Conservation (phyloP, 257 asterid species). For the Rubia yunnanensis region DNA sequence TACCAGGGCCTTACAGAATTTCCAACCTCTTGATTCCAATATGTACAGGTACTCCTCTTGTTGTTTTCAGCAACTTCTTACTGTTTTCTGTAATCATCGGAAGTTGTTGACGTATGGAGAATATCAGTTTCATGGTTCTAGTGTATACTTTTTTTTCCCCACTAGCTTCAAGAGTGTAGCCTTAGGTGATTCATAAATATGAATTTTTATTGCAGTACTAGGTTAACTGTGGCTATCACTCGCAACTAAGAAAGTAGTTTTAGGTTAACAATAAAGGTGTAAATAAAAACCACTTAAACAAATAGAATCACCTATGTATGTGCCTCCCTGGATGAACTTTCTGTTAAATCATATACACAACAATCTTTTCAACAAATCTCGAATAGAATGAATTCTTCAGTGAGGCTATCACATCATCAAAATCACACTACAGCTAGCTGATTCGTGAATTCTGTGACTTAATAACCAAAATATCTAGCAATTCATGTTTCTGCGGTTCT, state of each 20-base stretch:
- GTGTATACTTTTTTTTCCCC: background rate
- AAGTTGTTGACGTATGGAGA: background rate
- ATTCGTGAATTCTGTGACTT: background rate
- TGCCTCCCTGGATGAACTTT: background rate
- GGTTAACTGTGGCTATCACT: background rate
- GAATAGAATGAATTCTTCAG: background rate
- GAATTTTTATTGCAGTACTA: background rate
- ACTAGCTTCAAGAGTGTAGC: background rate
- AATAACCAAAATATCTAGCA: background rate
- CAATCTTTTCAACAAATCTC: background rate
- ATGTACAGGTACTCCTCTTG: slow-evolving; percentile 44
- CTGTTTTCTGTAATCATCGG: background rate
- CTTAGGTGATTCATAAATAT: background rate
- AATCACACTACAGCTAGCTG: background rate
- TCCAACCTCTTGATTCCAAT: slow-evolving; percentile 60
- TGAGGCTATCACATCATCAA: background rate
- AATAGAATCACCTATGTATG: background rate
- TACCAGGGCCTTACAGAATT: slow-evolving; percentile 57
- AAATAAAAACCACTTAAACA: background rate
- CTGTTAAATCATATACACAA: background rate
- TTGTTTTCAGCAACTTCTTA: background rate
- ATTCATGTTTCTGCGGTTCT: background rate
- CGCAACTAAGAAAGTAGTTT: background rate
- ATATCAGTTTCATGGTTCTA: background rate
- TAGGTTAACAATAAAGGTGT: background rate